Percentiles rank a stretch among this genome's conserved stretches.
Conservation (phyloP, 768 basidiomycete species). For the Calocera cornea region DNA sequence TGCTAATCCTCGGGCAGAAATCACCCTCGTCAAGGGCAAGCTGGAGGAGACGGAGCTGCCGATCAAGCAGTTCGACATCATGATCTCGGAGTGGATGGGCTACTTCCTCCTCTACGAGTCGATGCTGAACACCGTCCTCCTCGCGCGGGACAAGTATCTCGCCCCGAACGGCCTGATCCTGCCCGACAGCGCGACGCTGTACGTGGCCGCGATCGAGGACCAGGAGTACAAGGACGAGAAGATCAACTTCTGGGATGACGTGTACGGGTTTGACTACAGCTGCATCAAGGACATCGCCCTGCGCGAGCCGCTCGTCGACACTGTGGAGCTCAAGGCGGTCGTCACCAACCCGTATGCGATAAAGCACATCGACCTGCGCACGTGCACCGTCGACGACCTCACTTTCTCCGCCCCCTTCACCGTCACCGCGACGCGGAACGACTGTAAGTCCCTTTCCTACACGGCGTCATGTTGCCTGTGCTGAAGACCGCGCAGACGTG, state of each 20-base stretch:
- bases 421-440: constrained; percentile 71
- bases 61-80: constrained; percentile 88
- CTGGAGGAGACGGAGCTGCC: constrained; percentile 87
- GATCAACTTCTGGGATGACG: constrained; percentile 99
- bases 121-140: constrained; percentile 96
- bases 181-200: constrained; percentile 86
- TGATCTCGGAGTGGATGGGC: constrained; percentile 99
- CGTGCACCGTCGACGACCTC: constrained; percentile 90
- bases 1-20: constrained; percentile 37
- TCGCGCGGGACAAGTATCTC: constrained; percentile 94
- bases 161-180: constrained; percentile 84
- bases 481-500: constrained; percentile 42
- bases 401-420: constrained; percentile 70
- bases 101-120: constrained; percentile 98
- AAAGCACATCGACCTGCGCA: constrained; percentile 85
- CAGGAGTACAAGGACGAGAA: constrained; percentile 99
- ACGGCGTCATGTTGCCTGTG: not conserved
- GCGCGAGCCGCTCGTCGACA: constrained; percentile 92
- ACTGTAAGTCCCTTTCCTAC: constrained; percentile 49
- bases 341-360: constrained; percentile 84
- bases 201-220: constrained; percentile 94
- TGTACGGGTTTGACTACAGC: constrained; percentile 98
- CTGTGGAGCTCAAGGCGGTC: constrained; percentile 92
- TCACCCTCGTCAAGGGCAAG: constrained; percentile 95
- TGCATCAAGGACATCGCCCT: constrained; percentile 99